phyloP scores from a whole-genome alignment of 768 basidiomycete species.

The Crepidotus variabilis region DNA sequence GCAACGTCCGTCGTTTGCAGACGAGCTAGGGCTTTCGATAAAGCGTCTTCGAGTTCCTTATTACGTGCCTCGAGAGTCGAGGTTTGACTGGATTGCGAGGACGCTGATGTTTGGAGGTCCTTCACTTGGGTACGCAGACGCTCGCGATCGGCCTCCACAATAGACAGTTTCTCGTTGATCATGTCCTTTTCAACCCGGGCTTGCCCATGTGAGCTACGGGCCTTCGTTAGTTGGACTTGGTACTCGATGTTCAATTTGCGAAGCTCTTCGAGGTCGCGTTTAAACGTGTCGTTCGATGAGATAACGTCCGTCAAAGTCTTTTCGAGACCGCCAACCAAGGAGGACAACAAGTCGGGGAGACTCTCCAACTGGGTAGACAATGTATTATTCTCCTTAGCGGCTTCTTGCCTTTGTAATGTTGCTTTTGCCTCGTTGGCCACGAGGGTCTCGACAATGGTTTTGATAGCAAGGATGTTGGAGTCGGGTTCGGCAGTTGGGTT shows the following conservation, averaged over 20 bases:
- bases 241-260: slow-evolving; percentile 64
- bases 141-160: slow-evolving; percentile 65
- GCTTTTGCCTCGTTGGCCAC: slow-evolving; percentile 47
- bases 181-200: slow-evolving; percentile 81
- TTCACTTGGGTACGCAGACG: slow-evolving; percentile 51
- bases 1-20: slow-evolving; percentile 72
- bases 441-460: slow-evolving; percentile 45
- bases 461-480: slow-evolving; percentile 40
- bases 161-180: slow-evolving; percentile 55
- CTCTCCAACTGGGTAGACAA: slow-evolving; percentile 48
- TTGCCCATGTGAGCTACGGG: slow-evolving; percentile 73
- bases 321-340: slow-evolving; percentile 53
- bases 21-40: slow-evolving; percentile 68
- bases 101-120: slow-evolving; percentile 42
- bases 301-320: slow-evolving; percentile 60
- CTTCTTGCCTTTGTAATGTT: slow-evolving; percentile 42
- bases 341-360: slow-evolving; percentile 57
- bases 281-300: slow-evolving; percentile 49
- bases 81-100: slow-evolving; percentile 42
- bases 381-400: slow-evolving; percentile 48
- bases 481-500: slow-evolving; percentile 21
- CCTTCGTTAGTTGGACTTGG: slow-evolving; percentile 71
- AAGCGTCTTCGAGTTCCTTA: slow-evolving; percentile 64
- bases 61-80: slow-evolving; percentile 47
- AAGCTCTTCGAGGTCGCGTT: slow-evolving; percentile 68